Evolutionary conservation across 495 filamentous ascomycete genomes (phyloP).

Genomic region (Hypoxylon trugodes): DNA sequence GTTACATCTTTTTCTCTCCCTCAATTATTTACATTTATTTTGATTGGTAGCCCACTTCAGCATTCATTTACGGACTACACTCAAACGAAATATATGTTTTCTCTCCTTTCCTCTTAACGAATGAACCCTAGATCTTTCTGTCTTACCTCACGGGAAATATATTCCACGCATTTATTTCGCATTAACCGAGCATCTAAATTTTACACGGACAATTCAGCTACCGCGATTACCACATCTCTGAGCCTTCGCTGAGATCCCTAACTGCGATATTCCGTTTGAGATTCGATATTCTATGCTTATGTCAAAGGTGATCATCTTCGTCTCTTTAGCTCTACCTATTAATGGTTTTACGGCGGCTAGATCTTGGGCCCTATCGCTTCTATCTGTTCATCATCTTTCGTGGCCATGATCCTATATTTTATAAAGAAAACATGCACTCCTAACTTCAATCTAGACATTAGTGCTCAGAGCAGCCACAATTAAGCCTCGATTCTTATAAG

Average conservation of each 20-base stretch:
- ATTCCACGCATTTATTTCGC: not conserved
- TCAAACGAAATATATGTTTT: not conserved
- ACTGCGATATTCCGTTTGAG: not conserved
- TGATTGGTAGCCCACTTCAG: no score
- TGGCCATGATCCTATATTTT: not conserved
- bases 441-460: not conserved
- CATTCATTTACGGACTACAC: no score
- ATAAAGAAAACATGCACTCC: not conserved
- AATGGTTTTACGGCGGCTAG: not conserved
- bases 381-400: constrained; percentile 1
- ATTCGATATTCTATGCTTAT: not conserved
- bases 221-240: constrained; percentile 10
- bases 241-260: not conserved
- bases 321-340: not conserved
- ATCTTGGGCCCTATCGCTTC: not conserved
- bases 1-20: no score
- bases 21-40: no score
- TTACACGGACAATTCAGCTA: not conserved
- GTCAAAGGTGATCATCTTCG: constrained; percentile 2
- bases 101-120: not conserved
- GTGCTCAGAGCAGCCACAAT: not conserved
- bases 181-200: not conserved
- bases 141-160: not conserved
- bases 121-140: not conserved
- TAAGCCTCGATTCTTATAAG: constrained; percentile 1